Evolutionary conservation across 148 eudicot species (phyloP), one percentile per base, ranked within the genome.

Genomic region (Camellia sinensis): DNA sequence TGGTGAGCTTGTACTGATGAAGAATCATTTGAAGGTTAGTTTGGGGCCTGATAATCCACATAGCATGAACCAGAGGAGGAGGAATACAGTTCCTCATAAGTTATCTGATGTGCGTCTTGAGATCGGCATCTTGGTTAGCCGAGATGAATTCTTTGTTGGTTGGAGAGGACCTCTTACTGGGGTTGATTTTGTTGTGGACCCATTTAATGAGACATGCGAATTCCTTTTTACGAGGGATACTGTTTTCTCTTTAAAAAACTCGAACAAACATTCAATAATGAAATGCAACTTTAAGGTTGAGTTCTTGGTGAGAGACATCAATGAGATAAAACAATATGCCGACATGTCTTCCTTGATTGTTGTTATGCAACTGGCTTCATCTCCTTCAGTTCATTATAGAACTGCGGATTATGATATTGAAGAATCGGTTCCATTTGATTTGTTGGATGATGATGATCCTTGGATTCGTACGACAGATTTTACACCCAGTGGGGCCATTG

Each of bases 391-490:
- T 45, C 87, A 81, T 72, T 95, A 92, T 67, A 84, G 99, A 83
- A 93, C 97, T 13, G 99, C 97, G 0, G 97, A 93, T 80, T 97
- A 95, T 68, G 99, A 95, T 75, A 87, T 93, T 54, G 85, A 75
- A 74, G 88, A 74, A 21, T 72, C 97, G 0, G 89, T 88, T 69
- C 89, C 97, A 1, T 92, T 79, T 83, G 91, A 92, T 80, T 72
- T 92, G 78, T 83, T 95, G 75, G 99, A 95, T 76, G 99, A 95
- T 63, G 97, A 95, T 83, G 99, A 95, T 83, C 97, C 97, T 40
- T 95, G 99, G 99, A 92, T 93, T 46, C 85, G 97, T 37, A 93
- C 97, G n/a, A 90, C 87, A 0, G 97, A 95, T 88, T 90, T 93
- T 81, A 90, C 93, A 0, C 82, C 82, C 0, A 82, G 90, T 80